Base-by-base conservation (phyloP, 2,329 filamentous ascomycete genomes). In the Fusarium nematophilum region DNA sequence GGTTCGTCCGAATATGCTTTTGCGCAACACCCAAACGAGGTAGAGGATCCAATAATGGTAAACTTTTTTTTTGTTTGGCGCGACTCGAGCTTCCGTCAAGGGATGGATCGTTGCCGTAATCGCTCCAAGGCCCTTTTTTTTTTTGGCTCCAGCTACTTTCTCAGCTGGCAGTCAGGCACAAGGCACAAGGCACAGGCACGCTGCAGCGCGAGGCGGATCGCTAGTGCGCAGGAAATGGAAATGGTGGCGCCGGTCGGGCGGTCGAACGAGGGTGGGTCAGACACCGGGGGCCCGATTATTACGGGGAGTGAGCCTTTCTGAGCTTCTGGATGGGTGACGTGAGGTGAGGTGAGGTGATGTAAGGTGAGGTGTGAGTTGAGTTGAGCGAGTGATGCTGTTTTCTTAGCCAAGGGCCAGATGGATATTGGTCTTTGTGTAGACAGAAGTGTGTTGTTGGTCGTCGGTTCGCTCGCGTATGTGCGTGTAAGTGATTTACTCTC, bases 261-360 rank as follows among this genome's bases (percentile, higher is more conserved):
- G 62, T 64, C 58, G 65, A 65, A 68, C 56, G 63, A 59, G 53
- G 51, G 65, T 65, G 64, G 65, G 66, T 68, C 65, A 68, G 52
- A 66, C 66, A 59, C 51, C 26, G 63, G 65, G 57, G 60, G 39
- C 26, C 56, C 61, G 54, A 60, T 46, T 65, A 58, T 52, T 65
- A 57, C 42, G 51, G 44, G 55, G 60, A 38, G 59, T 63, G 59
- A 45, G 39, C 27, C 34, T 60, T 40, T 40, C 36, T 33, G 42
- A 53, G 44, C 37, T 51, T 26, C 26, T 39, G 44, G 44, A 36
- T 39, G 50, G 40, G 48, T 48, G 52, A 61, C 27, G 43, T 47
- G 36, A 58, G 52, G 52, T 44, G 47, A 64, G 54, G 50, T 55
- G 47, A 64, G 59, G 53, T 60, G 57, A 64, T 56, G 47, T 57